Conservation (phyloP, 2,329 filamentous ascomycete species). For the Neopestalotiopsis clavispora region DNA sequence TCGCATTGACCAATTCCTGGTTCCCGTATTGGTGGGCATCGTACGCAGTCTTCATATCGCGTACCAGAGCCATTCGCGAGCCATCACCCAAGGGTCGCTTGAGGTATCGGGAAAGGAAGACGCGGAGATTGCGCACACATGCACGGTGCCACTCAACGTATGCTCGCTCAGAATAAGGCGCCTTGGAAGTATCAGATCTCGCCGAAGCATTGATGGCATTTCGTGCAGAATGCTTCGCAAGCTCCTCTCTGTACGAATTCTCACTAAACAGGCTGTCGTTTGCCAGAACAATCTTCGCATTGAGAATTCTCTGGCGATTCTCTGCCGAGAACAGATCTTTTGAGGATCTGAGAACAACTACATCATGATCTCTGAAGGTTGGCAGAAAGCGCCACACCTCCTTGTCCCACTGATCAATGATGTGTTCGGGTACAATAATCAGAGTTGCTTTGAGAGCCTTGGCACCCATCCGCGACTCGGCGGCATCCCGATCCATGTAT, state of each 20-base stretch:
- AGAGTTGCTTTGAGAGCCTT: conserved; percentile 42
- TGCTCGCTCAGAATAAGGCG: conserved; percentile 10
- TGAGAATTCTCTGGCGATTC: conserved; percentile 24
- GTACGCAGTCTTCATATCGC: background rate
- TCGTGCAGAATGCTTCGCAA: conserved; percentile 21
- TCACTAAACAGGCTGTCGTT: conserved; percentile 32
- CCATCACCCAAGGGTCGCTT: too few relatives aligned
- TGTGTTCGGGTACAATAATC: conserved; percentile 44
- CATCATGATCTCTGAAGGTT: conserved; percentile 4
- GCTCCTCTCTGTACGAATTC: conserved; percentile 21
- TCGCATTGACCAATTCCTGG: background rate
- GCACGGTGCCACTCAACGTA: conserved; percentile 15
- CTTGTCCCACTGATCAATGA: conserved; percentile 43
- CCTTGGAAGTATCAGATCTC: conserved; percentile 18
- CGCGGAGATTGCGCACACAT: background rate
- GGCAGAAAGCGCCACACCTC: conserved; percentile 41
- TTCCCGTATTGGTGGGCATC: background rate
- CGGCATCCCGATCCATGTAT: conserved; percentile 28
- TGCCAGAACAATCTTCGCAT: conserved; percentile 45
- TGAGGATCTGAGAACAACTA: background rate
- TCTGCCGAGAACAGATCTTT: background rate
- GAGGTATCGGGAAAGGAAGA: background rate
- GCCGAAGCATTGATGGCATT: too few relatives aligned
- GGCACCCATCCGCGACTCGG: conserved; percentile 18
- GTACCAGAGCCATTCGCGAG: background rate